A percentile compares a stretch with the other conserved stretches of the same genome.
These are phyloP conservation scores for Plasmodium knowlesi DNA, from an alignment of 169 alveolate genomes.

Conservation along the genomic window DNA sequence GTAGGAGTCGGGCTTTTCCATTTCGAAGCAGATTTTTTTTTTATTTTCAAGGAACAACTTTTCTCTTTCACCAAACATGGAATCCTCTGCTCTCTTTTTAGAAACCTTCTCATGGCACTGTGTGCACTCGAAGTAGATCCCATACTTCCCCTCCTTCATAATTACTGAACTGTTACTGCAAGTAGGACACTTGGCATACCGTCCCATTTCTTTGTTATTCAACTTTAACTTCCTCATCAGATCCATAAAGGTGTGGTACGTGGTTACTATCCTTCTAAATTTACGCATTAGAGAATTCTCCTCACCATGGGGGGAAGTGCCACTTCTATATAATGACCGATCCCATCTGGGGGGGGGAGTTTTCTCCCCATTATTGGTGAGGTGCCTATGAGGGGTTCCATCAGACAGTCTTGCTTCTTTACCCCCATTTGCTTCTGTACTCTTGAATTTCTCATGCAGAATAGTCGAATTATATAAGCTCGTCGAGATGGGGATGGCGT, in stretches of 20 bases:
- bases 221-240: slow-evolving; percentile 30
- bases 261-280: slow-evolving; percentile 1
- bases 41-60: slow-evolving; percentile 7
- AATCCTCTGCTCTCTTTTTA: slow-evolving; percentile 8
- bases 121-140: slow-evolving; percentile 13
- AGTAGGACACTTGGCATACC: neutral
- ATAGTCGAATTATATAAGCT: slow-evolving; percentile 1
- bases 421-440: neutral
- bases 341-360: neutral
- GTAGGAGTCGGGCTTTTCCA: slow-evolving; percentile 27
- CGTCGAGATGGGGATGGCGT: slow-evolving; percentile 17
- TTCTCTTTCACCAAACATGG: slow-evolving; percentile 19
- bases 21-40: slow-evolving; percentile 36
- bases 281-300: neutral
- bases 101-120: slow-evolving; percentile 10
- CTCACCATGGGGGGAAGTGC: neutral
- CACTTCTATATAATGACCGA: neutral
- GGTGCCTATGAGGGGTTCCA: neutral
- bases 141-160: slow-evolving; percentile 45
- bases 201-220: neutral
- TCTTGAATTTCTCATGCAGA: neutral
- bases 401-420: neutral
- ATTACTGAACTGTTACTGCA: neutral
- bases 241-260: neutral
- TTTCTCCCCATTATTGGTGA: neutral